These are phyloP conservation scores for Euphrasia arctica DNA, from an alignment of 305 asterid genomes.

Conservation along the genomic window DNA sequence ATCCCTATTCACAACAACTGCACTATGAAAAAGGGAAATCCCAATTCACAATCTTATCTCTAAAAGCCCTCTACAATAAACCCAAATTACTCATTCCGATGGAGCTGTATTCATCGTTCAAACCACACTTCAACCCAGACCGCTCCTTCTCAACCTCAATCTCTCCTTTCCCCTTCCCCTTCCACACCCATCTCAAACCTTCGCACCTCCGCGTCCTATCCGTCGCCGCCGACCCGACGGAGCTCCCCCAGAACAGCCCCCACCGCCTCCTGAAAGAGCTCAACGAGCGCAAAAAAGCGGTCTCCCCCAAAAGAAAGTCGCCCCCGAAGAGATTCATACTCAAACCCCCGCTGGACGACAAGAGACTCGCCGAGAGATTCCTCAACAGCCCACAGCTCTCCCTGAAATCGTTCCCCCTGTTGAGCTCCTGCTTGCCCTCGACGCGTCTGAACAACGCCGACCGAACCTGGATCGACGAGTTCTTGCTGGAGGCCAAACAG, in stretches of 20 bases:
- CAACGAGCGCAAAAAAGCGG: slow-evolving; percentile 65
- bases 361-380: slow-evolving; percentile 68
- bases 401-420: slow-evolving; percentile 70
- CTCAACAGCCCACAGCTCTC: slow-evolving; percentile 93
- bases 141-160: slow-evolving; percentile 69
- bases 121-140: slow-evolving; percentile 49
- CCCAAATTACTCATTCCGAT: slow-evolving; percentile 22
- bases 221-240: slow-evolving; percentile 72
- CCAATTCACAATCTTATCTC: slow-evolving; percentile 14
- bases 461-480: slow-evolving; percentile 88
- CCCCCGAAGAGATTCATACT: slow-evolving; percentile 84
- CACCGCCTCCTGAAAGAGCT: slow-evolving; percentile 87
- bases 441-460: slow-evolving; percentile 76
- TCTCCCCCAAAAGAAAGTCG: slow-evolving; percentile 63
- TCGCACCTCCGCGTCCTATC: slow-evolving; percentile 42
- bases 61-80: neutral
- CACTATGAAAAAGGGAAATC: neutral
- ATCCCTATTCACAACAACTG: slow-evolving; percentile 16
- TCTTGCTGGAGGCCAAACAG: slow-evolving; percentile 84
- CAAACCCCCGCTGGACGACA: slow-evolving; percentile 87
- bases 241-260: slow-evolving; percentile 90
- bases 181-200: slow-evolving; percentile 52
- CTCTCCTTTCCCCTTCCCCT: slow-evolving; percentile 51
- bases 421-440: slow-evolving; percentile 92
- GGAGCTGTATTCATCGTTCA: slow-evolving; percentile 71